Conservation (phyloP, 1,139 yeast genomes). For the Zygoascus sp. region DNA sequence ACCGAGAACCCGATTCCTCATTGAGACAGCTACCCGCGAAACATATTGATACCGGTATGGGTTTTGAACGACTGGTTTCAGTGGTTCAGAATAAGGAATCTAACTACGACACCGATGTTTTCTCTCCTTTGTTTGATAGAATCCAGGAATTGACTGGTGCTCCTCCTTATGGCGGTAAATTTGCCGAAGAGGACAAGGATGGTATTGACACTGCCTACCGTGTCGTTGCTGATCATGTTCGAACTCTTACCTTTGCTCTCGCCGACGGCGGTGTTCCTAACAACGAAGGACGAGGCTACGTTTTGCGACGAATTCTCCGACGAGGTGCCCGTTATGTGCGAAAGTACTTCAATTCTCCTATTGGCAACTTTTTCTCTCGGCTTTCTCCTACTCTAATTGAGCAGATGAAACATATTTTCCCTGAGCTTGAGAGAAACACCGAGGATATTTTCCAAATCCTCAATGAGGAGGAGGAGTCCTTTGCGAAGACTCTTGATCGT, state of each 20-base stretch:
- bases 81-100: conserved; percentile 85
- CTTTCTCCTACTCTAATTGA: conserved; percentile 90
- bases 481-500: conserved; percentile 91
- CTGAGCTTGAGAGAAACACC: conserved; percentile 73
- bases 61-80: conserved; percentile 94
- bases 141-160: conserved; percentile 92
- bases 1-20: conserved; percentile 85
- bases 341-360: conserved; percentile 92
- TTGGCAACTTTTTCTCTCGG: conserved; percentile 87
- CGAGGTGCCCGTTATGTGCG: conserved; percentile 97
- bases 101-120: conserved; percentile 96
- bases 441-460: conserved; percentile 81
- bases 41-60: conserved; percentile 98
- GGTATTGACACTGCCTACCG: conserved; percentile 98
- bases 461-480: conserved; percentile 92
- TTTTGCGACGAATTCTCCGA: conserved; percentile 90
- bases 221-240: conserved; percentile 96
- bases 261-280: conserved; percentile 99
- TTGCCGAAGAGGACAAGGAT: conserved; percentile 86
- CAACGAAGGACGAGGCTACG: conserved; percentile 98
- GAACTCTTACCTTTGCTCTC: conserved; percentile 92
- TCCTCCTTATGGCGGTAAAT: conserved; percentile 85
- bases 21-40: conserved; percentile 82
- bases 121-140: conserved; percentile 75
- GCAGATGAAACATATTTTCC: conserved; percentile 84